Percentiles rank a stretch among this genome's conserved stretches.
Evolutionary conservation across 2,329 filamentous ascomycete genomes (phyloP).

Genomic region (Alternaria tenuissima): DNA sequence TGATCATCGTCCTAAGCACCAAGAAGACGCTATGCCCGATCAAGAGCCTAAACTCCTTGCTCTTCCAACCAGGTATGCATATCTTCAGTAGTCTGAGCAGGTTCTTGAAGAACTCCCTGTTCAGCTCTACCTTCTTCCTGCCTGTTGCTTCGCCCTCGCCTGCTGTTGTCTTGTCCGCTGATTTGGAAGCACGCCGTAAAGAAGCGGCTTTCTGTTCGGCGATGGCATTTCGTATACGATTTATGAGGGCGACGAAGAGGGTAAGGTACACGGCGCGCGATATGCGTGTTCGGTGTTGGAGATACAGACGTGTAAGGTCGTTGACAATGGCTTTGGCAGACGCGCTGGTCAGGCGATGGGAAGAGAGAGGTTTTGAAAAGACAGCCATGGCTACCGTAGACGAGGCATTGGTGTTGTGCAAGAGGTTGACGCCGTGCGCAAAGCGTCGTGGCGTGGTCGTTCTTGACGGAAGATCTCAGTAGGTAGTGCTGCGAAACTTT

Average conservation of each 20-base stretch:
- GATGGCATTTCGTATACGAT: conserved; percentile 90
- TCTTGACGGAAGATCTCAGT: neutral
- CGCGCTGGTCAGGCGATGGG: conserved; percentile 40
- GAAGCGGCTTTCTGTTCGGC: conserved; percentile 91
- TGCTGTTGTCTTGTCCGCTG: conserved; percentile 49
- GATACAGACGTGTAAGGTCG: conserved; percentile 50
- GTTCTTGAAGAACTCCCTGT: conserved; percentile 84
- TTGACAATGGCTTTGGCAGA: conserved; percentile 49
- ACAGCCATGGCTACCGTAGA: conserved; percentile 49
- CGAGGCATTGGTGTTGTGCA: conserved; percentile 25
- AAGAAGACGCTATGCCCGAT: conserved; percentile 94
- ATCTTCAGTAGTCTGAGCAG: conserved; percentile 81
- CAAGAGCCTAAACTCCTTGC: conserved; percentile 84
- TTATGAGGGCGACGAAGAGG: conserved; percentile 58
- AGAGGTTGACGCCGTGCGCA: conserved; percentile 3
- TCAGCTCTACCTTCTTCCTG: conserved; percentile 87
- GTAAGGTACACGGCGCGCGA: conserved; percentile 54
- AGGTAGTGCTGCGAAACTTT: neutral
- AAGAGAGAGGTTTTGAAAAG: conserved; percentile 51
- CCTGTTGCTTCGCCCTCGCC: conserved; percentile 49
- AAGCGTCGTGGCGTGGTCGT: conserved; percentile 7
- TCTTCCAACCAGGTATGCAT: conserved; percentile 88
- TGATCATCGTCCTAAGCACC: conserved; percentile 88
- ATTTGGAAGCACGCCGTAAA: conserved; percentile 61
- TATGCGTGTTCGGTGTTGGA: conserved; percentile 52